phyloP scores from a whole-genome alignment of 805 yeast genomes.

The Candida nitratophila region DNA sequence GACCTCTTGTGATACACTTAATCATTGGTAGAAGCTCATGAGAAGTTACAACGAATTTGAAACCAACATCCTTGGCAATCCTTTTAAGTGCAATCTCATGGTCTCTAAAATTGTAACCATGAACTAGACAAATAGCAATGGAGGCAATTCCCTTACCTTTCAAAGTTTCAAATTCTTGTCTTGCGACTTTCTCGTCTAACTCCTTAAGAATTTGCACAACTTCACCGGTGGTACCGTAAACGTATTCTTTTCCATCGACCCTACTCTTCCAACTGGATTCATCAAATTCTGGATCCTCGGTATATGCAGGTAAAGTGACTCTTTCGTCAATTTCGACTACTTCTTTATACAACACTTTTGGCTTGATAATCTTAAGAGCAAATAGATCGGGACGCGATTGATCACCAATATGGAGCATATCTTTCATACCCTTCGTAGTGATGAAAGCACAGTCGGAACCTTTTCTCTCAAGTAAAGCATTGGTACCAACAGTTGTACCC shows the following conservation, averaged over 20 bases:
- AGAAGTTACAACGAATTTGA: constrained; percentile 29
- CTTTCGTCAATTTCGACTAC: constrained; percentile 39
- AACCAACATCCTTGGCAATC: constrained; percentile 37
- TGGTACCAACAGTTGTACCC: constrained; percentile 41
- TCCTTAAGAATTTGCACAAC: constrained; percentile 27
- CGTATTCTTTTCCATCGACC: constrained; percentile 15
- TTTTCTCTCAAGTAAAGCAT: constrained; percentile 38
- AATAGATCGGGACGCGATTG: constrained; percentile 40
- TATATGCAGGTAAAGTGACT: constrained; percentile 31
- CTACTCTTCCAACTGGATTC: neutral
- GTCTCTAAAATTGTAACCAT: constrained; percentile 28
- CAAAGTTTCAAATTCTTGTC: constrained; percentile 4
- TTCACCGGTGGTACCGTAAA: constrained; percentile 29
- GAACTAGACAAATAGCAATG: constrained; percentile 29
- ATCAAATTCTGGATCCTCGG: constrained; percentile 27
- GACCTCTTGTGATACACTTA: constrained; percentile 29
- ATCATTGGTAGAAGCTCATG: constrained; percentile 28
- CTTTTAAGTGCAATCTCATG: constrained; percentile 27
- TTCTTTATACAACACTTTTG: constrained; percentile 31
- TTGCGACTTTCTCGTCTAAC: constrained; percentile 21
- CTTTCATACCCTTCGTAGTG: constrained; percentile 39
- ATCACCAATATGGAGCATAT: constrained; percentile 36
- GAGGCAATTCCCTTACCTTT: constrained; percentile 17
- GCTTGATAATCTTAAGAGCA: constrained; percentile 34
- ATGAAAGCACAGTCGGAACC: constrained; percentile 35